These are phyloP conservation scores for Nakazawaea populi DNA, from an alignment of 805 yeast species.

Conservation along the genomic window DNA sequence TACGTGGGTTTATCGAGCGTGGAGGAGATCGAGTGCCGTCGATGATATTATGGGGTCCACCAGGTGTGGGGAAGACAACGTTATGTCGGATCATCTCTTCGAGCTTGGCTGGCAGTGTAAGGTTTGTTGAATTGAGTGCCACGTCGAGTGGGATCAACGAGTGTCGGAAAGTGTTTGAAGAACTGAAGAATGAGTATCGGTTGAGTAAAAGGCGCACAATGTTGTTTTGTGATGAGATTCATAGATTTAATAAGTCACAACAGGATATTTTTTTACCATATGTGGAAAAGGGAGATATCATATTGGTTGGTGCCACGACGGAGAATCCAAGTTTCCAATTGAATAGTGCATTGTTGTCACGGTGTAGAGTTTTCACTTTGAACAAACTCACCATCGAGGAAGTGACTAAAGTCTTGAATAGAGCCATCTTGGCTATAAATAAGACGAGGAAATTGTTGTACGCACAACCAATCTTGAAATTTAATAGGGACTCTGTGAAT, in stretches of 20 bases:
- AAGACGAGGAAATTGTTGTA: slow-evolving; percentile 49
- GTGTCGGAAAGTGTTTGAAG: slow-evolving; percentile 54
- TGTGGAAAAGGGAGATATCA: slow-evolving; percentile 78
- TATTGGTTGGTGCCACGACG: slow-evolving; percentile 93
- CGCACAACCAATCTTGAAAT: slow-evolving; percentile 41
- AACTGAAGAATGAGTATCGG: slow-evolving; percentile 37
- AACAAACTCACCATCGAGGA: slow-evolving; percentile 46
- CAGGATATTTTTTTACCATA: slow-evolving; percentile 84
- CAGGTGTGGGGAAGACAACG: slow-evolving; percentile 94
- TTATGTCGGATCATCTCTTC: slow-evolving; percentile 51
- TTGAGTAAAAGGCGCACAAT: slow-evolving; percentile 52
- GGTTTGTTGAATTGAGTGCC: slow-evolving; percentile 80
- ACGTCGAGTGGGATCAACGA: slow-evolving; percentile 67
- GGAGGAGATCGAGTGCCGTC: slow-evolving; percentile 62
- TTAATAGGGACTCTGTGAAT: slow-evolving; percentile 52
- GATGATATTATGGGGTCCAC: slow-evolving; percentile 90
- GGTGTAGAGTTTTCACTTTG: slow-evolving; percentile 78
- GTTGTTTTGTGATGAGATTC: slow-evolving; percentile 89
- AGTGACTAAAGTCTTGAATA: slow-evolving; percentile 41
- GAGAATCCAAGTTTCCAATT: slow-evolving; percentile 87
- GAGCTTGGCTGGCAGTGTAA: slow-evolving; percentile 34
- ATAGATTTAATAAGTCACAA: slow-evolving; percentile 77
- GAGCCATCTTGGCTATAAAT: slow-evolving; percentile 57
- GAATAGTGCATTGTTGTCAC: slow-evolving; percentile 73
- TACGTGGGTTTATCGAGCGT: slow-evolving; percentile 57